Conservation (phyloP, 352 stramenopile species). For the Pythium scleroteichum region DNA sequence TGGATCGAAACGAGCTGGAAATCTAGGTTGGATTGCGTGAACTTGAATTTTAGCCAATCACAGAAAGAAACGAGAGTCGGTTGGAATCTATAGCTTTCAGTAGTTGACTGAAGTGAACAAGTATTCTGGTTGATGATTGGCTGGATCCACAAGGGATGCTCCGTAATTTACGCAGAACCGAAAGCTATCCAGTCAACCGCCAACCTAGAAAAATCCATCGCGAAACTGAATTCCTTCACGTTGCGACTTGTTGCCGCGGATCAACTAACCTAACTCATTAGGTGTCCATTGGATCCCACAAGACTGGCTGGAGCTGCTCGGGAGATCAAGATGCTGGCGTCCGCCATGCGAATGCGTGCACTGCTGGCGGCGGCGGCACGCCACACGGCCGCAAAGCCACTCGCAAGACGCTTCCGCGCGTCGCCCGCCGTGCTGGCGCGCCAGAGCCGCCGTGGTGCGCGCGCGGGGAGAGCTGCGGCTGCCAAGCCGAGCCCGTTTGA, state of each 20-base stretch:
- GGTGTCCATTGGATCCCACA: background rate
- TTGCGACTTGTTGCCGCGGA: too few species aligned
- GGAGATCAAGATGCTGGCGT: constrained; percentile 4
- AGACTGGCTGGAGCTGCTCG: constrained; percentile 13
- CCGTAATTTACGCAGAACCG: too few species aligned
- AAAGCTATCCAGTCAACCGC: too few species aligned
- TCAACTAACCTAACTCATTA: background rate
- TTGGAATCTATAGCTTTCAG: constrained; percentile 1
- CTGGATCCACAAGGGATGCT: too few species aligned
- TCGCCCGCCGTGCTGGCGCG: constrained; percentile 40
- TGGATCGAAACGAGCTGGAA: background rate
- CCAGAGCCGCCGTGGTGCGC: constrained; percentile 41
- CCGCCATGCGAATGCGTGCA: constrained; percentile 4
- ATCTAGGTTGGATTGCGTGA: constrained; percentile 5
- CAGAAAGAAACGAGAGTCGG: too few species aligned
- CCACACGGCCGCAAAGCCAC: background rate
- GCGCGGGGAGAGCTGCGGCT: constrained; percentile 14
- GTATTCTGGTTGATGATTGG: too few species aligned
- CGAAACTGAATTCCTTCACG: too few species aligned
- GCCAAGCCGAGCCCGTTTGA: constrained; percentile 34
- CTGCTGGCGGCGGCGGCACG: constrained; percentile 10
- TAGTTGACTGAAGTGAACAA: too few species aligned
- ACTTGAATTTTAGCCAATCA: too few species aligned
- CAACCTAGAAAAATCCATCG: too few species aligned
- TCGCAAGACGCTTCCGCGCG: constrained; percentile 38